phyloP scores from a whole-genome alignment of 148 eudicot genomes.

The Chenopodium berlandieri region DNA sequence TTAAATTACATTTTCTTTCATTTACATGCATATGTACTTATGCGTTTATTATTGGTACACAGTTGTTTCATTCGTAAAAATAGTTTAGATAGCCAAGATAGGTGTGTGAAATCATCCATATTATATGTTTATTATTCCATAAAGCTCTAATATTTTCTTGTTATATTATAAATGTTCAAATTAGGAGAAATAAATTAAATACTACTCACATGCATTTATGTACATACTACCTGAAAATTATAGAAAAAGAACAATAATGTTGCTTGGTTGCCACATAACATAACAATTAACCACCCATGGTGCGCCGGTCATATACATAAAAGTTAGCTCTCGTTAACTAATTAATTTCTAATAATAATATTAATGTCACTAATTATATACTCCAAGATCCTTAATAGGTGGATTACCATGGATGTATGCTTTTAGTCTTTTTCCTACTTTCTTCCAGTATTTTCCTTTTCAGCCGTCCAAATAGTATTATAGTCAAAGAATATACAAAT shows the following conservation, averaged over 20 bases:
- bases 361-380: not conserved
- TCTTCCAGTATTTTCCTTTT: conserved; percentile 15
- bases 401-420: not conserved
- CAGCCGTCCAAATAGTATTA: conserved; percentile 21
- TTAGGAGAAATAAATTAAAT: too few species aligned
- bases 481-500: conserved; percentile 8
- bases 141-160: too few species aligned
- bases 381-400: not conserved
- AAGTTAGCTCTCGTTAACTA: not conserved
- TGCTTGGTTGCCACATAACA: not conserved
- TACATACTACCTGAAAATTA: not conserved
- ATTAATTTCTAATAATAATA: not conserved
- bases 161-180: too few species aligned
- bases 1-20: too few species aligned
- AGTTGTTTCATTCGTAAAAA: too few species aligned
- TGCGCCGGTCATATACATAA: conserved; percentile 23
- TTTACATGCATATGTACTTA: too few species aligned
- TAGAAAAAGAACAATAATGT: not conserved
- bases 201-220: too few species aligned
- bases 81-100: too few species aligned
- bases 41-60: too few species aligned
- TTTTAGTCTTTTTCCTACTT: conserved; percentile 12
- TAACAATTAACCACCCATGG: conserved; percentile 19
- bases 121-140: too few species aligned
- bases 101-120: too few species aligned